Evolutionary conservation across 805 yeast genomes (phyloP), one percentile per base, ranked within the genome.

Genomic region (Saccharomycopsis schoenii): DNA sequence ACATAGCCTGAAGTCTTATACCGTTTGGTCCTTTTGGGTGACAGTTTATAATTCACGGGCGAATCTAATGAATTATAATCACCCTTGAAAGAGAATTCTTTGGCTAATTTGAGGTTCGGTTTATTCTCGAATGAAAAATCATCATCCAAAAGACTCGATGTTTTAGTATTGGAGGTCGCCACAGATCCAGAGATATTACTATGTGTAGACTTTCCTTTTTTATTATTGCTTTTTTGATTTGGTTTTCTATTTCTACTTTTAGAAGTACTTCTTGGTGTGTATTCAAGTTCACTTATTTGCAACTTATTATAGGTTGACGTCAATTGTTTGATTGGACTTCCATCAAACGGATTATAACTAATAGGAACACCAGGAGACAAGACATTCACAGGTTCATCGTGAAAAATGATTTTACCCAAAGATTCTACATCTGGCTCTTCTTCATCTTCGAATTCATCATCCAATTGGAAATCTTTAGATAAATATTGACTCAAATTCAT

Each of bases 301-400:
- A 63, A 54, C 15, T 55, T 61, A 25, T 60, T 57, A 34, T 61
- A 62, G n/a, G 59, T 58, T 25, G 29, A 54, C 10, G 65, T 59
- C 59, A 63, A 61, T 15, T 60, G 52, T 14, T 61, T 54, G 17
- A 63, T 58, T 19, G 40, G 42, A 19, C 36, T n/a, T 36, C 36
- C 54, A 51, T 39, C 40, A n/a, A 29, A 24, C 37, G 34, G 43
- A 40, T 59, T 55, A 51, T 21, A 56, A 54, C 24, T 54, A 15
- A 62, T 58, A 5, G 65, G 65, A 19, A 63, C 65, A 21, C 65
- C 65, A 4, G 65, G 65, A 39, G 65, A 63, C 10, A 61, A 61
- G 14, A 63, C 65, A 55, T 61, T 61, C 15, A 63, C 59, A 2
- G 65, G 60, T 36, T 61, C 65, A 47, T 62, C 65, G 54, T 54